Base-by-base conservation (phyloP, 495 filamentous ascomycete species). In the Aspergillus kassunensis region DNA sequence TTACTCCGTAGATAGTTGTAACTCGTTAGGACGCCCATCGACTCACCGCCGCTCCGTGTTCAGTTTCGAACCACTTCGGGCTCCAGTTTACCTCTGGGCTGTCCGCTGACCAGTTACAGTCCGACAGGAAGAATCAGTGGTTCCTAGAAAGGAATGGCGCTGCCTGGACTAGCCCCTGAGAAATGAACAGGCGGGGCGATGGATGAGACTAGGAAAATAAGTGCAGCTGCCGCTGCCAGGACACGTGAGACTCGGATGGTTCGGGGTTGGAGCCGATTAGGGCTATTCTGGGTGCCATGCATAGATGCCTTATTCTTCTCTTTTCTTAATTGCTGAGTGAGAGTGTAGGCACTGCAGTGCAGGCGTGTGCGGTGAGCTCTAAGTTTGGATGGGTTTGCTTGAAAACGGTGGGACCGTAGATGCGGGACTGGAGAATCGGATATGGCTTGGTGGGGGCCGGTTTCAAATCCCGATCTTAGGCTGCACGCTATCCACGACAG, bases 141-240 rank as follows among this genome's bases (percentile, higher is more conserved):
- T 16, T 30, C 45, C 53, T 39, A 33, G 37, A 50, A 39, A 13
- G 45, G 49, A 39, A 47, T 33, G 34, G 44, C 9, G 9, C 24
- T 27, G 33, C 23, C 13, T 16, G 6, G n/a, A 5, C 18, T 21
- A 20, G 16, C 36, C 36, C 36, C 36, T 40, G 15, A 24, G 36
- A 27, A 44, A 49, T 27, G 53, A 59, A 59, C 57, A 59, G 53
- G 57, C 55, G 56, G 56, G 53, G 47, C 27, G 31, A 33, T 19
- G 12, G 7, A 16, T 19, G 27, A 34, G n/a, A n/a, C n/a, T n/a
- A n/a, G n/a, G n/a, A n/a, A n/a, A n/a, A n/a, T n/a, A n/a, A n/a
- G n/a, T n/a, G n/a, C n/a, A n/a, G n/a, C n/a, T n/a, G n/a, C n/a
- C n/a, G n/a, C n/a, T n/a, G n/a, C n/a, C 16, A 16, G 34, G 34